Percentiles rank a stretch among this genome's conserved stretches.
phyloP scores from a whole-genome alignment of 2,329 filamentous ascomycete genomes.

The Penicillium hordei region DNA sequence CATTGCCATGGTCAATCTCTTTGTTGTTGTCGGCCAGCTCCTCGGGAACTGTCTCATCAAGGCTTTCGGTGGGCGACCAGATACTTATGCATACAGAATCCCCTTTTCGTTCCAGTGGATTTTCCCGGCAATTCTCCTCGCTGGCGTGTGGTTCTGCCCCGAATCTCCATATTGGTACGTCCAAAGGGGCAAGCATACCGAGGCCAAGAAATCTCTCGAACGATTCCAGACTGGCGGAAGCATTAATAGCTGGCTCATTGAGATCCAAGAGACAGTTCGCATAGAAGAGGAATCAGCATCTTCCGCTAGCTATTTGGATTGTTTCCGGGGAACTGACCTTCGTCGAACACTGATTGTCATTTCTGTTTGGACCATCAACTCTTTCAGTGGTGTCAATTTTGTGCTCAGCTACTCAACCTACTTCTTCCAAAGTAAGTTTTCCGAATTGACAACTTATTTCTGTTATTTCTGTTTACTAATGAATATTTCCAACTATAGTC shows the following conservation, averaged over 20 bases:
- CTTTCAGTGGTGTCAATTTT: conserved; percentile 10
- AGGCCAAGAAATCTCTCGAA: conserved; percentile 1
- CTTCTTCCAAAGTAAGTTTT: conserved; percentile 9
- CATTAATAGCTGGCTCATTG: conserved; percentile 4
- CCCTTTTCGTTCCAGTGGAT: conserved; percentile 11
- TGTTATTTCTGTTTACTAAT: not conserved
- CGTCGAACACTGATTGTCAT: conserved; percentile 9
- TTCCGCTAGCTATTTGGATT: conserved; percentile 5
- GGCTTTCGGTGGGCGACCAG: not conserved
- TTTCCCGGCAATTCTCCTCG: conserved; percentile 3
- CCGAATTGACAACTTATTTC: not conserved
- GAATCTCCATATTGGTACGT: conserved; percentile 12
- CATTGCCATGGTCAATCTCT: conserved; percentile 10
- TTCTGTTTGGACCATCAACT: conserved; percentile 8
- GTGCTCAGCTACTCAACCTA: conserved; percentile 12
- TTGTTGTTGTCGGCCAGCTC: conserved; percentile 7
- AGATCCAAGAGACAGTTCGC: conserved; percentile 11
- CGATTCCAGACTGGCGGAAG: conserved; percentile 6
- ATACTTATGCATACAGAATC: conserved; percentile 7
- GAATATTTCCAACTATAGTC: not conserved
- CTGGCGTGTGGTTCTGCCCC: conserved; percentile 2
- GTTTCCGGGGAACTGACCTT: conserved; percentile 12
- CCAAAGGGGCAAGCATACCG: not conserved
- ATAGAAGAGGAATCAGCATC: conserved; percentile 8
- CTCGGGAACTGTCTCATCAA: conserved; percentile 6